phyloP scores from a whole-genome alignment of 441 rosid species.

The Sinapis alba region DNA sequence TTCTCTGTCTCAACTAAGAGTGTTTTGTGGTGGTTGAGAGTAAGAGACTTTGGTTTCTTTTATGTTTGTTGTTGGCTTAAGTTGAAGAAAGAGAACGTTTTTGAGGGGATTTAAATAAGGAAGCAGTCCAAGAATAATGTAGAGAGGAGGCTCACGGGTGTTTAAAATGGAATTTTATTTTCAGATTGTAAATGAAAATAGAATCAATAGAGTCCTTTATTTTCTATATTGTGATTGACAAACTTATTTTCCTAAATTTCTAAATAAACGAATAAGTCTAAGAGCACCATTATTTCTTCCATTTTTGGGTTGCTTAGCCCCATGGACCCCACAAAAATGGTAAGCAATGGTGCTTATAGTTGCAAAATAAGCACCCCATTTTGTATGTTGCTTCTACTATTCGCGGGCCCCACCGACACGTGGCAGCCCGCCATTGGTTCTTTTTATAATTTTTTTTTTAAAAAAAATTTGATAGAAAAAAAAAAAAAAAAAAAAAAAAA shows the following conservation, averaged over 20 bases:
- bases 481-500: no score
- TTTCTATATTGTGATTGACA: conserved; percentile 8
- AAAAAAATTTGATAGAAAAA: no score
- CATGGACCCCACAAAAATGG: no score
- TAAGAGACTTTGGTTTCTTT: conserved; percentile 15
- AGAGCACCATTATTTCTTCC: no score
- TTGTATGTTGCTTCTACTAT: no score
- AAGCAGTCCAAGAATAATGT: conserved; percentile 41
- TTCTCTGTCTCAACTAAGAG: conserved; percentile 10
- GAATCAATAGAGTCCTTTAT: conserved; percentile 39
- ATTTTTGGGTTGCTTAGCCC: no score
- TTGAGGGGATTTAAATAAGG: conserved; percentile 52
- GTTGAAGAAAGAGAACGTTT: conserved; percentile 38
- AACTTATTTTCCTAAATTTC: background rate
- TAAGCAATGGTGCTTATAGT: no score
- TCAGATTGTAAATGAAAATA: background rate
- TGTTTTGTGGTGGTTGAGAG: conserved; percentile 22
- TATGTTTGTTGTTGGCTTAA: background rate
- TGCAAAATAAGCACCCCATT: no score
- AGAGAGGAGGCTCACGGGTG: conserved; percentile 43
- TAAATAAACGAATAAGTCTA: conserved; percentile 1
- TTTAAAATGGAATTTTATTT: conserved; percentile 25
- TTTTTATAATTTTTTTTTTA: no score
- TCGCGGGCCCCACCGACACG: no score
- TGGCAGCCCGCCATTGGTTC: no score